These are phyloP conservation scores for Malassezia japonica DNA, from an alignment of 1,284 basidiomycete genomes.

Conservation along the genomic window DNA sequence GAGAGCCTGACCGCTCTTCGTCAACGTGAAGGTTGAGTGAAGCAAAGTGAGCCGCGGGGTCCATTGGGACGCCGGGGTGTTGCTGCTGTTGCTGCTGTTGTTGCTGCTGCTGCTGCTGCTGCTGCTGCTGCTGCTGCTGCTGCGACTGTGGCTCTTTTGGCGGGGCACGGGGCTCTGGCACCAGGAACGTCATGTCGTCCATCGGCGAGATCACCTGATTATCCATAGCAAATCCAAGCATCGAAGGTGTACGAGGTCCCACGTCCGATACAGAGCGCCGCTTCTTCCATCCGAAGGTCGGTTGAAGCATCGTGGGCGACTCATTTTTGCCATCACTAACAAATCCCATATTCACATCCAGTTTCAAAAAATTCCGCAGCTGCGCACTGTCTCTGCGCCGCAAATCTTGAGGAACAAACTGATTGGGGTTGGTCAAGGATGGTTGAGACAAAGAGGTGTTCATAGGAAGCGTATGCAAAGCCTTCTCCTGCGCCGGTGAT, in stretches of 20 bases:
- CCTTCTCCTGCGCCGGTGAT: too few species aligned
- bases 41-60: constrained; percentile 9
- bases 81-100: too few species aligned
- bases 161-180: background rate
- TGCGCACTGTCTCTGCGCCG: constrained; percentile 1
- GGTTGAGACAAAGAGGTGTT: too few species aligned
- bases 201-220: constrained; percentile 6
- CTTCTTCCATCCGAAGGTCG: constrained; percentile 12
- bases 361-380: constrained; percentile 9
- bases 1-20: background rate
- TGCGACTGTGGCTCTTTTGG: background rate
- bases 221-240: constrained; percentile 8
- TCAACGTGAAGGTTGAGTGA: constrained; percentile 6
- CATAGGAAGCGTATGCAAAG: too few species aligned
- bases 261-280: constrained; percentile 16
- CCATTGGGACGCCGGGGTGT: background rate
- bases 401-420: background rate
- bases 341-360: constrained; percentile 19
- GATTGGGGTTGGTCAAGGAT: background rate
- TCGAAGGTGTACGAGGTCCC: constrained; percentile 14
- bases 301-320: constrained; percentile 15
- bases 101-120: too few species aligned
- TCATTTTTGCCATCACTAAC: constrained; percentile 3
- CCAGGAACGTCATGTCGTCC: constrained; percentile 13
- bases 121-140: too few species aligned